Evolutionary conservation across 345 rosid genomes (phyloP), one percentile per base, ranked within the genome.

Genomic region (Gossypioides kirkii): DNA sequence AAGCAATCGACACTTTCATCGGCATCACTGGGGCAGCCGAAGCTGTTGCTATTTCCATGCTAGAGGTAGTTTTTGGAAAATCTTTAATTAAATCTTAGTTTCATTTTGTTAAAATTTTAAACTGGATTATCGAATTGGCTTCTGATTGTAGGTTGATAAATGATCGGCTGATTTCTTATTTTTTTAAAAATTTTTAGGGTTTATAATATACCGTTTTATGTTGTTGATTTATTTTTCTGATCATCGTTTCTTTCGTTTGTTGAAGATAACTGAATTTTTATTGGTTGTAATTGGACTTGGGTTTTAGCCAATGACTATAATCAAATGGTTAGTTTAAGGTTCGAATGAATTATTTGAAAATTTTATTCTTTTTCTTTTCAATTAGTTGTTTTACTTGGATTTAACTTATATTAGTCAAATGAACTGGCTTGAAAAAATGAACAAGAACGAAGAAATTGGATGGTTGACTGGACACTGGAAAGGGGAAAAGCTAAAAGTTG

Each of bases 11-110:
- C 36, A 90, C 94, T 55, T 96, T 93, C 81, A 83, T 83, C 42
- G 86, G 90, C 89, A 93, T 96, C 90, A 87, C 98, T 36, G 95
- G 99, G 61, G 87, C 72, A 79, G 36, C 93, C 5, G 92, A 90
- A 70, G 73, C 86, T 70, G 80, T 86, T 74, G 99, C 97, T 73
- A 38, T 80, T 23, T 90, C 79, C 62, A 92, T 79, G 69, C 87
- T 95, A 38, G 87, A 85, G 97, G 99, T 96, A 46, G 58, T 70
- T 75, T 69, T 56, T n/a, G 16, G 28, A 49, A 22, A 66, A 12
- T 12, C 49, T 59, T 46, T 25, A 18, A 23, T 60, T 70, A n/a
- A 12, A 42, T 16, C 16, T 61, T 64, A 69, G 20, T 72, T 77
- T 20, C 25, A 18, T 70, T 56, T 65, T 55, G 28, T 55, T 61